A percentile compares a stretch with the other conserved stretches of the same genome.
Evolutionary conservation across 2,329 filamentous ascomycete genomes (phyloP).

Genomic region (Fusarium robinianum): DNA sequence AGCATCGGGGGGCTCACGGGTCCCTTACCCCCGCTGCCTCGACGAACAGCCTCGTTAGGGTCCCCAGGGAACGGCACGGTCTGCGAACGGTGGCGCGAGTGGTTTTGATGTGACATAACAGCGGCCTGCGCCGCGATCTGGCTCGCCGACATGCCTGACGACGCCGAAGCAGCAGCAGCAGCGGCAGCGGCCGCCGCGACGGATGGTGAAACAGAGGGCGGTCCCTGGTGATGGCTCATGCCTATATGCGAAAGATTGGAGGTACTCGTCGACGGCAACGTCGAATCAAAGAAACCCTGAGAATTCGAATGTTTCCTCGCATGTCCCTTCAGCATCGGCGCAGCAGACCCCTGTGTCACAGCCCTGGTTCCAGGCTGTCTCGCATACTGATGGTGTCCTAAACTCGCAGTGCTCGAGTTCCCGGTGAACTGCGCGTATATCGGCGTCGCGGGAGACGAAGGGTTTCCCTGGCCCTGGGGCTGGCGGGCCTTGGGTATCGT

Average conservation of each 20-base stretch:
- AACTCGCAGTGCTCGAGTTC: slow-evolving; percentile 52
- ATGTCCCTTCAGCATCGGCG: slow-evolving; percentile 49
- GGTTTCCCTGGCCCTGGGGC: slow-evolving; percentile 38
- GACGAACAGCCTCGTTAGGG: slow-evolving; percentile 49
- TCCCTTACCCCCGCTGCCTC: slow-evolving; percentile 51
- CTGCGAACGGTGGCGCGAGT: slow-evolving; percentile 70
- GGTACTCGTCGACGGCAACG: slow-evolving; percentile 64
- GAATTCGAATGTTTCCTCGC: slow-evolving; percentile 71
- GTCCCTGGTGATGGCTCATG: slow-evolving; percentile 45
- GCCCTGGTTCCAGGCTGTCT: slow-evolving; percentile 51
- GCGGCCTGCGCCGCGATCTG: slow-evolving; percentile 81
- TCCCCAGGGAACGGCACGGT: slow-evolving; percentile 66
- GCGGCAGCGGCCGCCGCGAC: slow-evolving; percentile 31
- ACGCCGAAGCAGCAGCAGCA: slow-evolving; percentile 47
- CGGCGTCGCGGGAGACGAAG: slow-evolving; percentile 47
- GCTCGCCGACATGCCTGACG: slow-evolving; percentile 61
- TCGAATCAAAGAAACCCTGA: slow-evolving; percentile 77
- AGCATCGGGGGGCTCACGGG: slow-evolving; percentile 65
- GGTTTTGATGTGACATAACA: slow-evolving; percentile 66
- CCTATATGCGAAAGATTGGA: slow-evolving; percentile 59
- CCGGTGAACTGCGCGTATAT: slow-evolving; percentile 54
- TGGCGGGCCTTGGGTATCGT: slow-evolving; percentile 53
- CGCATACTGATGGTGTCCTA: slow-evolving; percentile 58
- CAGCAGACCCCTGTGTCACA: slow-evolving; percentile 37
- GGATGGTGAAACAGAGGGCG: slow-evolving; percentile 20